These are phyloP conservation scores for Mucuna pruriens DNA, from an alignment of 306 rosid species.

Conservation along the genomic window DNA sequence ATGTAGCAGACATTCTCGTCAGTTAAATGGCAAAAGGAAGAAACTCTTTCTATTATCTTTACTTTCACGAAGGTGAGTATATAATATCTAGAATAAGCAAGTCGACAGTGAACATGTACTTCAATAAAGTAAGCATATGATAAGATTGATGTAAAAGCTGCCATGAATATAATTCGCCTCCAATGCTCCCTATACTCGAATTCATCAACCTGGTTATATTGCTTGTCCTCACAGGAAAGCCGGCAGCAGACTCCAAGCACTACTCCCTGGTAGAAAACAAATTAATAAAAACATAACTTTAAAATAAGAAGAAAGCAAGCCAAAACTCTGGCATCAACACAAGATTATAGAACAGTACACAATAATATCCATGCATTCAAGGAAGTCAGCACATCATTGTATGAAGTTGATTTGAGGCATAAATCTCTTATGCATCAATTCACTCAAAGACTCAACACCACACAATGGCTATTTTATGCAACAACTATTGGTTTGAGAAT, in stretches of 20 bases:
- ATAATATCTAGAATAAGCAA: constrained; percentile 34
- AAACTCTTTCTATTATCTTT: constrained; percentile 33
- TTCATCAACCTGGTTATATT: constrained; percentile 26
- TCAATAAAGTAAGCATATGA: neutral
- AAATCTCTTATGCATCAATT: constrained; percentile 6
- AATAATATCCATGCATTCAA: neutral
- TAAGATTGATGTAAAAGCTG: constrained; percentile 1
- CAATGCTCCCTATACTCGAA: constrained; percentile 13
- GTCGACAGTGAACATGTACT: constrained; percentile 4
- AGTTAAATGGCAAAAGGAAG: neutral
- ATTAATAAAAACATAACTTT: neutral
- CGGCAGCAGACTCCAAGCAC: constrained; percentile 2
- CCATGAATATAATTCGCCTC: constrained; percentile 19
- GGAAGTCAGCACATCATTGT: neutral
- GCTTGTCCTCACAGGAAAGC: constrained; percentile 45
- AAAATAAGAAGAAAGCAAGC: neutral
- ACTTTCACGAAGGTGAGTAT: constrained; percentile 26
- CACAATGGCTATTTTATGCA: neutral
- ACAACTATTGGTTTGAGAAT: constrained; percentile 4
- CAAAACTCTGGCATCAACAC: neutral
- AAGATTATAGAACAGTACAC: neutral
- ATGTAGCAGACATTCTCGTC: constrained; percentile 10
- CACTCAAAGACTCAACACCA: constrained; percentile 16
- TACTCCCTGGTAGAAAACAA: constrained; percentile 40
- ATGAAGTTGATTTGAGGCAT: neutral